A percentile compares a stretch with the other conserved stretches of the same genome.
phyloP scores from a whole-genome alignment of 257 asterid genomes.

The Anisodus tanguticus region DNA sequence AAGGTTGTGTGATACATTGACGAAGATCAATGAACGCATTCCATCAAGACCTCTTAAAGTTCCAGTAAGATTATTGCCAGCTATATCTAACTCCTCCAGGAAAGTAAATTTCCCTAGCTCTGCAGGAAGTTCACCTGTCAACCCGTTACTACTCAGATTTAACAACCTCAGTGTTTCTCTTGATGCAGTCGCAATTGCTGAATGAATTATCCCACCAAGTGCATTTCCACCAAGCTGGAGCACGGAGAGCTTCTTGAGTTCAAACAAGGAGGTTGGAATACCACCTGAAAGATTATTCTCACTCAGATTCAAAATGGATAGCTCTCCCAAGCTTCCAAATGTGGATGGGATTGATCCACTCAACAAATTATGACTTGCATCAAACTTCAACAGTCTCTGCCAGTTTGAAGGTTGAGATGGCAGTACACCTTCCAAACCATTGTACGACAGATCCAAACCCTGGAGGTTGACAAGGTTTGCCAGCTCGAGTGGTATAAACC shows the following conservation, averaged over 20 bases:
- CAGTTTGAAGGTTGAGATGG: conserved; percentile 61
- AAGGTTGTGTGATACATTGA: conserved; percentile 63
- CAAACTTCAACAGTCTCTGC: conserved; percentile 52
- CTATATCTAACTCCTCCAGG: conserved; percentile 70
- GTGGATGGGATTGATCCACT: conserved; percentile 63
- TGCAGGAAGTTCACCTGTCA: conserved; percentile 58
- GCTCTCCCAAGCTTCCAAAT: conserved; percentile 52
- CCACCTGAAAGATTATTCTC: conserved; percentile 62
- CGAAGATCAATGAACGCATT: conserved; percentile 52
- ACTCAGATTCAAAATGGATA: conserved; percentile 61
- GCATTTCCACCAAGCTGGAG: conserved; percentile 74
- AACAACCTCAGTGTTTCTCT: conserved; percentile 56
- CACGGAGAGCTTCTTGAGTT: conserved; percentile 54
- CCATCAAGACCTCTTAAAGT: conserved; percentile 50
- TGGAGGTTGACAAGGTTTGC: conserved; percentile 61
- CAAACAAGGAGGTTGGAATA: conserved; percentile 55
- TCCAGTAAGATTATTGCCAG: conserved; percentile 68
- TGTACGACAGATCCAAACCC: conserved; percentile 61
- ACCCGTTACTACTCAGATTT: conserved; percentile 66
- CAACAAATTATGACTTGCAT: conserved; percentile 62
- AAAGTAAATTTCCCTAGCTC: conserved; percentile 61
- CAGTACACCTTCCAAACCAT: conserved; percentile 57
- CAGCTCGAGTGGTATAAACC: conserved; percentile 59
- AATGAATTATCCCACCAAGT: conserved; percentile 61
- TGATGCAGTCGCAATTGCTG: conserved; percentile 40